A percentile compares a stretch with the other conserved stretches of the same genome.
Evolutionary conservation across 768 basidiomycete species (phyloP).

Genomic region (Trametopsis cervina): DNA sequence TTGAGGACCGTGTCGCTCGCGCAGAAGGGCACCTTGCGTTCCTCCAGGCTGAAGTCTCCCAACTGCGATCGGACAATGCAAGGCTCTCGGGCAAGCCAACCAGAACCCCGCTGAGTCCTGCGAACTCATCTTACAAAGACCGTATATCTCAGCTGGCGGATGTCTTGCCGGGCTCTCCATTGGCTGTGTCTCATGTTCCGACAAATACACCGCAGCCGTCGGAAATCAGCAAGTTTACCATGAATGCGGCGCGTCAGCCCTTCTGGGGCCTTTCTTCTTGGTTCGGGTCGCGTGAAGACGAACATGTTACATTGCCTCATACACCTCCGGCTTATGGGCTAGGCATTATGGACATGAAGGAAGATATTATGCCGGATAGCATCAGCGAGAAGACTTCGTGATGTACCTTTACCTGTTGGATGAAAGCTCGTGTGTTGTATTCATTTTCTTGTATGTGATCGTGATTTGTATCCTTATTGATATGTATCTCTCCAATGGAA

Average conservation of each 20-base stretch:
- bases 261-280: neutral
- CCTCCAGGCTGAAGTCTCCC: conserved; percentile 60
- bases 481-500: neutral
- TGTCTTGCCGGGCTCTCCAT: neutral
- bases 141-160: neutral
- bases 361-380: neutral
- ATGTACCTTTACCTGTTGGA: too few species aligned
- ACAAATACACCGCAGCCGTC: neutral
- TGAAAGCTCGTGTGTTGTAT: neutral
- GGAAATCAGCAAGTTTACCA: neutral
- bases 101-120: neutral
- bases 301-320: neutral
- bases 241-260: neutral
- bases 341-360: neutral
- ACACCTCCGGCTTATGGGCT: neutral
- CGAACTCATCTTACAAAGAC: neutral
- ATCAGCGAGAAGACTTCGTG: neutral
- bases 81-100: neutral
- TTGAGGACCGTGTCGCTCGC: conserved; percentile 77
- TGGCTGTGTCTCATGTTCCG: neutral
- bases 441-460: neutral
- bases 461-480: neutral
- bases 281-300: neutral
- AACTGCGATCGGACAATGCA: neutral
- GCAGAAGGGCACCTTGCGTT: conserved; percentile 77